Percentiles rank a stretch among this genome's conserved stretches.
Conservation (phyloP, 176 grass and related monocot species). For the Eleusine indica region DNA sequence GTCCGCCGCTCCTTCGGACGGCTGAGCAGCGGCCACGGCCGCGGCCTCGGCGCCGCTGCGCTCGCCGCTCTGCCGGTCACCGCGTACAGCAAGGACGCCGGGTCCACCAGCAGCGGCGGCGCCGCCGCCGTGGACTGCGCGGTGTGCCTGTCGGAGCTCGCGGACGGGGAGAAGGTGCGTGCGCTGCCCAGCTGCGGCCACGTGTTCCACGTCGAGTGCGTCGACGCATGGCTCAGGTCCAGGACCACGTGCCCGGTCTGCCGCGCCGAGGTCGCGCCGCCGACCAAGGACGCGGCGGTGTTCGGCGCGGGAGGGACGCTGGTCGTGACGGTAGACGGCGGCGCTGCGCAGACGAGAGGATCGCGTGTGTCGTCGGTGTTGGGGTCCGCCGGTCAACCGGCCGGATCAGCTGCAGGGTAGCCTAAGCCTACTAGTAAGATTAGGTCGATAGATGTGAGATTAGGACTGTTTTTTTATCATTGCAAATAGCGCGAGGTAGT, state of each 20-base stretch:
- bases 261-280: slow-evolving; percentile 46
- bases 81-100: slow-evolving; percentile 13
- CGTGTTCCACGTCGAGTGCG: slow-evolving; percentile 62
- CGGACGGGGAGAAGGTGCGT: slow-evolving; percentile 60
- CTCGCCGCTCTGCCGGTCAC: slow-evolving; percentile 54
- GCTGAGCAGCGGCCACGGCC: slow-evolving; percentile 22
- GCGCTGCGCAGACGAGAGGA: background rate
- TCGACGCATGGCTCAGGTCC: slow-evolving; percentile 64
- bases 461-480: no score
- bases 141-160: slow-evolving; percentile 68
- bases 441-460: background rate
- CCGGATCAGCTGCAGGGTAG: background rate
- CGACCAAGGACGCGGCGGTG: background rate
- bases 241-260: slow-evolving; percentile 68
- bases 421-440: no score
- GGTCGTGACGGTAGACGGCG: slow-evolving; percentile 31
- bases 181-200: slow-evolving; percentile 56
- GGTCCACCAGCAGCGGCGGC: background rate
- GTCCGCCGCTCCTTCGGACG: slow-evolving; percentile 39
- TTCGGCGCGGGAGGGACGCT: slow-evolving; percentile 39
- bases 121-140: slow-evolving; percentile 33
- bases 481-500: no score
- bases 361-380: background rate
- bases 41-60: slow-evolving; percentile 43
- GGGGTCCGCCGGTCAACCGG: slow-evolving; percentile 5